Evolutionary conservation across 257 asterid genomes (phyloP).

Genomic region (Gardenia jasminoides): DNA sequence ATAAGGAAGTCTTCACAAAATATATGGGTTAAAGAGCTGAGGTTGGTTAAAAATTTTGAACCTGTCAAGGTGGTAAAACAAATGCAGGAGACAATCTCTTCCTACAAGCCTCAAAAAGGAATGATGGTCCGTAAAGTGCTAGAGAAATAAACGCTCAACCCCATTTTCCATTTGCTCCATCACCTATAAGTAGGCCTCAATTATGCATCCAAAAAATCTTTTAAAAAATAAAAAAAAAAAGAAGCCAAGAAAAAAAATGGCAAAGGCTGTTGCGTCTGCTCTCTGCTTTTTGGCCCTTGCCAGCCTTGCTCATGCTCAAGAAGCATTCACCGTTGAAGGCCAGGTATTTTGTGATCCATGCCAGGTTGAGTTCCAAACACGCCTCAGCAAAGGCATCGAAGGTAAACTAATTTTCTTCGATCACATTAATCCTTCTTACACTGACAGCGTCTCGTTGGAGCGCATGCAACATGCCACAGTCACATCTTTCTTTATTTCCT

Average conservation of each 20-base stretch:
- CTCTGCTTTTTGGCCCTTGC: slow-evolving; percentile 27
- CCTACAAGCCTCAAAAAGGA: not conserved
- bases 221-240: not conserved
- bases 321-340: slow-evolving; percentile 24
- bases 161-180: not conserved
- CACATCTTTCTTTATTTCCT: too few species aligned
- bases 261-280: slow-evolving; percentile 29
- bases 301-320: slow-evolving; percentile 12
- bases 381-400: slow-evolving; percentile 17
- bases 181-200: not conserved
- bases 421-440: too few species aligned
- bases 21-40: not conserved
- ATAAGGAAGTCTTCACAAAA: not conserved
- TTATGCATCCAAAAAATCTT: not conserved
- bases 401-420: slow-evolving; percentile 21
- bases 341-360: slow-evolving; percentile 45
- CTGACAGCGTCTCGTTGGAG: too few species aligned
- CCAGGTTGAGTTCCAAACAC: slow-evolving; percentile 32
- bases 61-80: not conserved
- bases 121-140: not conserved
- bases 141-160: slow-evolving; percentile 15
- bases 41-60: not conserved
- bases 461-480: too few species aligned
- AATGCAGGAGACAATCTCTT: not conserved
- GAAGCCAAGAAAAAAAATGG: slow-evolving; percentile 17